These are phyloP conservation scores for Noccaea bulbosa DNA, from an alignment of 345 rosid genomes.

Conservation along the genomic window DNA sequence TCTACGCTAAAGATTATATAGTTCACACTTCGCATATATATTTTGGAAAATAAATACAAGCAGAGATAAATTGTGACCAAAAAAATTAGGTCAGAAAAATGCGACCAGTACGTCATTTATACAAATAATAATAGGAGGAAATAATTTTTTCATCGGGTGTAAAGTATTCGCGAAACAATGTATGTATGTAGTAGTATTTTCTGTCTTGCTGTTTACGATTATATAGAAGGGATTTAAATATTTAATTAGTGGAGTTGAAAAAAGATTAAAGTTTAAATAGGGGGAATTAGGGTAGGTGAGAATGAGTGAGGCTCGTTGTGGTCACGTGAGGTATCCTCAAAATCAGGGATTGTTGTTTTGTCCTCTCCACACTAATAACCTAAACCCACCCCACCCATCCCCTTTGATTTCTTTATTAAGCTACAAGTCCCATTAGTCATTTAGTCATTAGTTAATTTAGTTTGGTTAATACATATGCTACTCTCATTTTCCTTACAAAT, in stretches of 20 bases:
- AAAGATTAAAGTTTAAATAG: conserved; percentile 8
- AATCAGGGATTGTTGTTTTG: conserved; percentile 44
- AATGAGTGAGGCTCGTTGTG: conserved; percentile 41
- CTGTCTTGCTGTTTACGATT: no score
- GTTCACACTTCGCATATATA: conserved; percentile 23
- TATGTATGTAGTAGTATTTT: no score
- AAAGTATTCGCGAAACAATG: background rate
- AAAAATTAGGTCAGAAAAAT: background rate
- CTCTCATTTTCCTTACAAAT: background rate
- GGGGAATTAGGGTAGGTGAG: conserved; percentile 33
- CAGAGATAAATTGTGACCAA: background rate
- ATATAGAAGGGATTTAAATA: background rate
- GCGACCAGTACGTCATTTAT: background rate
- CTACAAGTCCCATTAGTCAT: conserved; percentile 5
- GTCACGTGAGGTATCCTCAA: conserved; percentile 48
- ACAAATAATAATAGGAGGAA: background rate
- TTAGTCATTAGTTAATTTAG: background rate
- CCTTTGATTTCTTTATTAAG: conserved; percentile 6
- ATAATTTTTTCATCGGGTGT: conserved; percentile 3
- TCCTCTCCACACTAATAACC: conserved; percentile 25
- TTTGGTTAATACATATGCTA: background rate
- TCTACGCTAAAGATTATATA: conserved; percentile 19
- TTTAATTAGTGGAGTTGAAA: background rate
- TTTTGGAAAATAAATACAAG: background rate
- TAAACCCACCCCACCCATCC: conserved; percentile 41